Evolutionary conservation across 139 green algal species (phyloP), one percentile per base, ranked within the genome.

Genomic region (Chlamydomonas sp.): DNA sequence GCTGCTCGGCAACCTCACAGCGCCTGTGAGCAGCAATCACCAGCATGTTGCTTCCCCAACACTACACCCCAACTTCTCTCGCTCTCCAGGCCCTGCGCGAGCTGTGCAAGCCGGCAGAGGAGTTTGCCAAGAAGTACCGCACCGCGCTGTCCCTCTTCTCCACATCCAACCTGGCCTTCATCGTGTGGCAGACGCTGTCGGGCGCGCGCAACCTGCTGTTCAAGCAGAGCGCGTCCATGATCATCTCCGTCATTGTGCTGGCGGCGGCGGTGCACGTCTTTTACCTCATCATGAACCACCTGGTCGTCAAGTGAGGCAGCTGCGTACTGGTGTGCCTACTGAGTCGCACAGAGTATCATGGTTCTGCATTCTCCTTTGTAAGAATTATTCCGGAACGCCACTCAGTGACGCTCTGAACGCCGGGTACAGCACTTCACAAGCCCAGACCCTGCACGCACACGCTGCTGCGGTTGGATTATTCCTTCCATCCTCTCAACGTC

Each of bases 141-240:
- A 86, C 77, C 0, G 10, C 72, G 0, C 85, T 97, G 20, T 88
- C 86, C 80, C 78, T 97, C 6, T 89, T 94, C 58, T 91, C 66
- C 72, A 95, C 91, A 63, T 75, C 84, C 83, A 94, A 93, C 82
- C 89, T 98, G 4, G 93, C 94, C 17, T 85, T 95, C 58, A 95
- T 98, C 76, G 91, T 98, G 6, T 98, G 96, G 96, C 95, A 97
- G 90, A 96, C 91, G 9, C 88, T 98, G 5, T 93, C 80, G 31
- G 84, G 89, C 12, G 84, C 92, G 8, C 87, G 84, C 14, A 73
- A 92, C n/a, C 82, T 87, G 4, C 64, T 97, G 71, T 80, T 96
- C 18, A 7, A 91, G 10, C 86, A 92, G 76, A 62, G 80, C 6
- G 93, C 92, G 72, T 80, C 78, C 66, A 92, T 89, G 63, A 90